These are phyloP conservation scores for Penicillium oxalicum DNA, from an alignment of 2,329 filamentous ascomycete genomes.

Conservation along the genomic window DNA sequence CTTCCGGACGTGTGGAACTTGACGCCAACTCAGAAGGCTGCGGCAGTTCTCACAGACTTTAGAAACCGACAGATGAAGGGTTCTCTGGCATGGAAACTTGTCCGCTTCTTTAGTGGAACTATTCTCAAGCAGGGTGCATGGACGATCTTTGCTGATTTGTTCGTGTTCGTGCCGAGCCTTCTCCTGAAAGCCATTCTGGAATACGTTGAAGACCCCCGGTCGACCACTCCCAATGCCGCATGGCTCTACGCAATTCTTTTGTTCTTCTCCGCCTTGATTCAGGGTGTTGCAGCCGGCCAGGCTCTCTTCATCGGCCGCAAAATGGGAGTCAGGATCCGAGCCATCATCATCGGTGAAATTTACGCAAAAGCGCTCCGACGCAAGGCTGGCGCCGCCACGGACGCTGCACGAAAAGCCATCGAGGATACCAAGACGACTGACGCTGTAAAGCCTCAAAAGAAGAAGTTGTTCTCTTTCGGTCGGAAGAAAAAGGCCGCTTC, in stretches of 20 bases:
- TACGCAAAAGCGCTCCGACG: slow-evolving; percentile 92
- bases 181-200: slow-evolving; percentile 86
- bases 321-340: slow-evolving; percentile 85
- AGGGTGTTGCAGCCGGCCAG: slow-evolving; percentile 77
- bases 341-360: slow-evolving; percentile 94
- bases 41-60: slow-evolving; percentile 71
- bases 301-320: slow-evolving; percentile 90
- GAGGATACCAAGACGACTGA: slow-evolving; percentile 36
- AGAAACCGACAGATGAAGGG: slow-evolving; percentile 78
- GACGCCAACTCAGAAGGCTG: slow-evolving; percentile 79
- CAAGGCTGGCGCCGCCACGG: slow-evolving; percentile 73
- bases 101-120: slow-evolving; percentile 74
- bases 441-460: slow-evolving; percentile 32
- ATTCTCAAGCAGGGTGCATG: slow-evolving; percentile 73
- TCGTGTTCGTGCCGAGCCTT: slow-evolving; percentile 87
- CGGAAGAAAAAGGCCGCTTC: slow-evolving; percentile 47
- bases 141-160: slow-evolving; percentile 71
- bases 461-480: slow-evolving; percentile 50
- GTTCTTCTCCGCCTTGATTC: slow-evolving; percentile 72
- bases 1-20: slow-evolving; percentile 89
- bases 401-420: slow-evolving; percentile 63
- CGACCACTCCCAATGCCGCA: slow-evolving; percentile 74
- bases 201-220: slow-evolving; percentile 78
- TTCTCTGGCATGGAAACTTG: slow-evolving; percentile 69
- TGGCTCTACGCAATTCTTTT: slow-evolving; percentile 95